Base-by-base conservation (phyloP, 164 flowering plant genomes). In the Magnolia officinalis region DNA sequence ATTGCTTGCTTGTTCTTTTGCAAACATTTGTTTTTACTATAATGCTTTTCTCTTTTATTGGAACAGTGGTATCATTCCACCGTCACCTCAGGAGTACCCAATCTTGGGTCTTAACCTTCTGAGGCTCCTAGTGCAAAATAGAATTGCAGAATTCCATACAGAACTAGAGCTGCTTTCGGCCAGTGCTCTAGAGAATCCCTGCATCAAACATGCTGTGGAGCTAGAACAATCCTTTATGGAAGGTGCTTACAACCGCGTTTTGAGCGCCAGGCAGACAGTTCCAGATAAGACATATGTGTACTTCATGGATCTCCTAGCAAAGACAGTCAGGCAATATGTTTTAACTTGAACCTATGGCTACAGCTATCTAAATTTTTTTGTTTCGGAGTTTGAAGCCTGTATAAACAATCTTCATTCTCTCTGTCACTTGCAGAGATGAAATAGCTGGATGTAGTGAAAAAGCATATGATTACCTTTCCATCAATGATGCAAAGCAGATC, bases 371-470 rank as follows among this genome's bases (percentile, higher is more conserved):
- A 13, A n/a, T 20, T 18, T 51, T 10, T 67, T 29, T 18, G 8
- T 19, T 45, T n/a, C 1, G 14, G 11, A 49, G 45, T 29, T 71
- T 63, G 75, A 64, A 49, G 31, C n/a, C 24, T 21, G 8, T 68
- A 29, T 5, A 55, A 26, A 21, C 16, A 63, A 0, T 70, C 64
- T 24, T 82, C n/a, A 29, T 14, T 65, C 65, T 72, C 10, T 51
- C 72, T 72, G 26, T 89, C 72, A 88, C 91, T 59, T 80, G 50
- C 80, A 96, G 99, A 82, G 98, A 96, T 88, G 99, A 96, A 84
- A 92, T 94, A 77, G 95, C 97, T 70, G 93, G 98, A 51, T 93
- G 98, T 80, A 91, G 98, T 78, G 98, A 93, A 78, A 93, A 93
- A 84, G 96, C 96, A 52, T 93, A 89, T 77, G 98, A 91, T 76